Percentiles rank a stretch among this genome's conserved stretches.
Evolutionary conservation across 2,329 filamentous ascomycete genomes (phyloP).

Genomic region (Purpureocillium takamizusanense): DNA sequence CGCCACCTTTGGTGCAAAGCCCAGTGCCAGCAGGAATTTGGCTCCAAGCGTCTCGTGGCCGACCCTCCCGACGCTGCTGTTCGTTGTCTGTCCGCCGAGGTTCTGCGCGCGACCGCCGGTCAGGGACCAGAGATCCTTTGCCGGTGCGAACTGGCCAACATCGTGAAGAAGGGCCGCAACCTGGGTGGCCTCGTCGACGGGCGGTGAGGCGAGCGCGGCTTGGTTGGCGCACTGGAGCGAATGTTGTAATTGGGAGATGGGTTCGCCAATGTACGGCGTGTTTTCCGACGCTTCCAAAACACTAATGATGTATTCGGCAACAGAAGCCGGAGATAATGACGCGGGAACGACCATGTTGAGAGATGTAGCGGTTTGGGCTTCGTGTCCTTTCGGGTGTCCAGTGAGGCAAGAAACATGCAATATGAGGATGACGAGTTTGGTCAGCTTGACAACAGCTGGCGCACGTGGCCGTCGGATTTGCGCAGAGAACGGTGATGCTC

Average conservation of each 20-base stretch:
- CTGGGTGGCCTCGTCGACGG: constrained; percentile 11
- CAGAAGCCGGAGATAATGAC: constrained; percentile 5
- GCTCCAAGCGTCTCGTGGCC: constrained; percentile 9
- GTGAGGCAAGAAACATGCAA: too few species aligned
- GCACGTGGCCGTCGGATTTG: too few species aligned
- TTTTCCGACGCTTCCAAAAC: constrained; percentile 7
- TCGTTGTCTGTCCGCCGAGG: constrained; percentile 6
- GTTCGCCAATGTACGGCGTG: constrained; percentile 10
- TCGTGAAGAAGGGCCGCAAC: constrained; percentile 11
- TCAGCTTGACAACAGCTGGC: too few species aligned
- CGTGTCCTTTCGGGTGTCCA: too few species aligned
- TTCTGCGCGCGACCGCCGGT: constrained; percentile 5
- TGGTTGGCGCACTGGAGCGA: constrained; percentile 8
- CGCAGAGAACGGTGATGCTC: too few species aligned
- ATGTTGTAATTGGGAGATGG: constrained; percentile 11
- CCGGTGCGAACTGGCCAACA: constrained; percentile 10
- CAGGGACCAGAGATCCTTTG: constrained; percentile 5
- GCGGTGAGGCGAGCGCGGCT: constrained; percentile 5
- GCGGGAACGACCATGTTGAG: constrained; percentile 4
- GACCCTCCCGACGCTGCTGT: constrained; percentile 7
- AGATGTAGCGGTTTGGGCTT: too few species aligned
- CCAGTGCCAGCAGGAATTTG: constrained; percentile 7
- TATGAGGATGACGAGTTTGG: too few species aligned
- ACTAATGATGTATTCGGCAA: constrained; percentile 6
- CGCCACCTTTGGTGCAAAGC: constrained; percentile 8